Conservation (phyloP, 768 basidiomycete genomes). For the Termitomyces sp. region DNA sequence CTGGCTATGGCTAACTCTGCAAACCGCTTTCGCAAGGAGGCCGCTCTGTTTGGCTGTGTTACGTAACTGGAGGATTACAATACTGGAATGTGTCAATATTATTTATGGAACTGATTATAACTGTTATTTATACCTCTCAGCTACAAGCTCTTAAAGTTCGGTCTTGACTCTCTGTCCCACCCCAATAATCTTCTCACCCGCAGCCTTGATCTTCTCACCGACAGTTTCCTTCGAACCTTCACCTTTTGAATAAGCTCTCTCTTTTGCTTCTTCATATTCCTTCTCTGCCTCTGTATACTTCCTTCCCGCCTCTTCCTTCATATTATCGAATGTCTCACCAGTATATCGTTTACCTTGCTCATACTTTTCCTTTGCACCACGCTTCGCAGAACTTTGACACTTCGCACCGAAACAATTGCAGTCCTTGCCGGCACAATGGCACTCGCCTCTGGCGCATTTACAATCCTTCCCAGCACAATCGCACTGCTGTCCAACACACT, state of each 20-base stretch:
- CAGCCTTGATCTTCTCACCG: constrained; percentile 32
- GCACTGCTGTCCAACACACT: constrained; percentile 15
- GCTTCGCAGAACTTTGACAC: constrained; percentile 5
- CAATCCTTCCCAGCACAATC: constrained; percentile 9
- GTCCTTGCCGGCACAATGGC: constrained; percentile 2
- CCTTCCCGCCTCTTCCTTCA: constrained; percentile 15
- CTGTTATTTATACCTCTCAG: not conserved
- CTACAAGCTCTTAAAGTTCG: constrained; percentile 24
- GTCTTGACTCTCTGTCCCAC: constrained; percentile 31
- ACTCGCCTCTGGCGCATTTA: not conserved
- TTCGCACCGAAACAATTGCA: constrained; percentile 6
- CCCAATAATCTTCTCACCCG: constrained; percentile 31
- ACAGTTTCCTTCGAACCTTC: constrained; percentile 23
- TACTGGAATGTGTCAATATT: too few species aligned
- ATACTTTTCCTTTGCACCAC: constrained; percentile 23
- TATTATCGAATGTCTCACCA: constrained; percentile 21
- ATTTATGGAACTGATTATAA: not conserved
- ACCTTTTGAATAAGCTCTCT: constrained; percentile 25
- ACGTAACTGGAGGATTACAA: too few species aligned
- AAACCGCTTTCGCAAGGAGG: too few species aligned
- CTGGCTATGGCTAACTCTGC: too few species aligned
- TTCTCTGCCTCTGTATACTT: constrained; percentile 9
- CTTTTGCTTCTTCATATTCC: constrained; percentile 16
- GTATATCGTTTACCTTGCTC: constrained; percentile 19
- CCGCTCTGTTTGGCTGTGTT: too few species aligned